A percentile compares a stretch with the other conserved stretches of the same genome.
These are phyloP conservation scores for Scutellaria galericulata DNA, from an alignment of 257 asterid species.

Conservation along the genomic window DNA sequence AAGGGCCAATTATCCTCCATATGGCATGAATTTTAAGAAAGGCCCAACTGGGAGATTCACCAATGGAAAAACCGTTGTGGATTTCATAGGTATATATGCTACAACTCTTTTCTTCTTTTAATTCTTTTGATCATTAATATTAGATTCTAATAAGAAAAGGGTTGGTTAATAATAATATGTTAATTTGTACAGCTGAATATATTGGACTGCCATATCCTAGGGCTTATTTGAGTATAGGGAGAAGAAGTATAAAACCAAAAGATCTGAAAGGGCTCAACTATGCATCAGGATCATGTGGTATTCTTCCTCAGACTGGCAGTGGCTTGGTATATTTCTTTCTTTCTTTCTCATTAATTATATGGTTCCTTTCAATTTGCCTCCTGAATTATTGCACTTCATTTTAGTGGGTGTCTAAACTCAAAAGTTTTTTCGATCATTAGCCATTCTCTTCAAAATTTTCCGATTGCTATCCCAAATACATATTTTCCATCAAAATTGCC, in stretches of 20 bases:
- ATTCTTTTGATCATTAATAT: too few relatives aligned
- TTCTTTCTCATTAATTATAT: too few relatives aligned
- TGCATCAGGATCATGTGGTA: conserved; percentile 10
- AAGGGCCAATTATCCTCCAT: not conserved
- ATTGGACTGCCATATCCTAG: conserved; percentile 13
- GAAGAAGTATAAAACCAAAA: not conserved
- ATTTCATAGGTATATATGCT: not conserved
- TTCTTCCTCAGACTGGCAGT: not conserved
- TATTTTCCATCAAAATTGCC: too few relatives aligned
- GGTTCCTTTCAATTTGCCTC: too few relatives aligned
- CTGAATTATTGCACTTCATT: too few relatives aligned
- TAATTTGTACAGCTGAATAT: not conserved
- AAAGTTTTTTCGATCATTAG: too few relatives aligned
- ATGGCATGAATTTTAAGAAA: conserved; percentile 7
- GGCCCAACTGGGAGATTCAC: conserved; percentile 21
- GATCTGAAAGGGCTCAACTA: not conserved
- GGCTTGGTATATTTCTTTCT: not conserved
- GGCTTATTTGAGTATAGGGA: not conserved
- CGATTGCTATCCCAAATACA: too few relatives aligned
- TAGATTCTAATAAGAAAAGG: not conserved
- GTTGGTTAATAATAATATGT: not conserved
- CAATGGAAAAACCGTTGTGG: conserved; percentile 16
- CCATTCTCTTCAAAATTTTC: too few relatives aligned
- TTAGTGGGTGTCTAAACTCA: too few relatives aligned
- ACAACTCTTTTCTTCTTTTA: too few relatives aligned